Percentiles rank a stretch among this genome's conserved stretches.
phyloP scores from a whole-genome alignment of 2,329 filamentous ascomycete genomes.

The Aspergillus sp. region DNA sequence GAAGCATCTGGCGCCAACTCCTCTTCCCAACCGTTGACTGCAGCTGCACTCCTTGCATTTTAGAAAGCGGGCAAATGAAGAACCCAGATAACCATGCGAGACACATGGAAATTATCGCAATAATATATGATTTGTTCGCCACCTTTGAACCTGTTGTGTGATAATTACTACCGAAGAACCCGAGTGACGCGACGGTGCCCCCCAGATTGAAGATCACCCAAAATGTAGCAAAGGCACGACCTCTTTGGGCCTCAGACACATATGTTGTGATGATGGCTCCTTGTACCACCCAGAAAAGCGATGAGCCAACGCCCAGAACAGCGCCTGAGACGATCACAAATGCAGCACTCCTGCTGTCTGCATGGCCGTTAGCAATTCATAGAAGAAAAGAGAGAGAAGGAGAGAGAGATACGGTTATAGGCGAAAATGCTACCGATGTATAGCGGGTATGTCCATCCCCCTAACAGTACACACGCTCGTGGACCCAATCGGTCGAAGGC shows the following conservation, averaged over 20 bases:
- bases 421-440: constrained; percentile 40
- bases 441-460: constrained; percentile 41
- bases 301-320: constrained; percentile 40
- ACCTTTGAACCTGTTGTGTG: constrained; percentile 38
- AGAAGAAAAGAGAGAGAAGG: neutral
- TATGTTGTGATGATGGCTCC: constrained; percentile 45
- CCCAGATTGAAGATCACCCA: constrained; percentile 44
- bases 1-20: constrained; percentile 21
- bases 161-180: constrained; percentile 40
- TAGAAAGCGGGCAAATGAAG: constrained; percentile 41
- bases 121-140: constrained; percentile 44
- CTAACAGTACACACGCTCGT: constrained; percentile 36
- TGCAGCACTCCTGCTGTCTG: constrained; percentile 30
- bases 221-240: constrained; percentile 37
- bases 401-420: constrained; percentile 30
- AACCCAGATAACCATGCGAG: constrained; percentile 43
- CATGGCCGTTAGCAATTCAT: neutral
- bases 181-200: constrained; percentile 38
- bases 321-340: constrained; percentile 42
- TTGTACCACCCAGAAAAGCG: constrained; percentile 42
- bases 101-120: constrained; percentile 43
- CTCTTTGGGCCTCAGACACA: constrained; percentile 36
- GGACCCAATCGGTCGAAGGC: constrained; percentile 39
- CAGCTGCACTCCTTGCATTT: constrained; percentile 32
- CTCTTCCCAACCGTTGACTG: constrained; percentile 32